Percentiles rank a stretch among this genome's conserved stretches.
Evolutionary conservation across 805 yeast species (phyloP).

Genomic region (Saturnispora besseyi): DNA sequence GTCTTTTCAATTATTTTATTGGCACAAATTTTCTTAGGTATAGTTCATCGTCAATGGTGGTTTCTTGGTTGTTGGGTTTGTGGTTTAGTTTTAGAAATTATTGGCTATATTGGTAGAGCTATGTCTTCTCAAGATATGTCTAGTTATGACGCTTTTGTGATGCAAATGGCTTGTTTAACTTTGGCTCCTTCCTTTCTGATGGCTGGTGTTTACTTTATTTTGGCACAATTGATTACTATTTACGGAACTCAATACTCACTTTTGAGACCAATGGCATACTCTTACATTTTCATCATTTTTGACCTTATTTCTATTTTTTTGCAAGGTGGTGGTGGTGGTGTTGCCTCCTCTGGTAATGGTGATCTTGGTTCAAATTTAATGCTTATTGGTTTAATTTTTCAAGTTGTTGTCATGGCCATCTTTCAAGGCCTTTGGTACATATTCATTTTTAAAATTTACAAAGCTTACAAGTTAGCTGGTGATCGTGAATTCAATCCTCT

Average conservation of each 20-base stretch:
- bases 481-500: slow-evolving; percentile 27
- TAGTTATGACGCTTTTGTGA: slow-evolving; percentile 36
- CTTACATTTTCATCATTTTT: slow-evolving; percentile 56
- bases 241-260: slow-evolving; percentile 48
- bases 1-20: slow-evolving; percentile 42
- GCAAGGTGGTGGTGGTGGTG: slow-evolving; percentile 70
- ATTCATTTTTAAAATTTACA: slow-evolving; percentile 34
- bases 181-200: slow-evolving; percentile 76
- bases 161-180: slow-evolving; percentile 62
- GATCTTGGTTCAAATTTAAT: slow-evolving; percentile 34
- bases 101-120: slow-evolving; percentile 55
- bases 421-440: slow-evolving; percentile 41
- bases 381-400: slow-evolving; percentile 69
- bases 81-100: slow-evolving; percentile 50
- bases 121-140: slow-evolving; percentile 30
- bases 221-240: slow-evolving; percentile 58
- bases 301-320: slow-evolving; percentile 56
- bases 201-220: slow-evolving; percentile 71
- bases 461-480: slow-evolving; percentile 17
- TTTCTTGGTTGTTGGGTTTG: slow-evolving; percentile 45
- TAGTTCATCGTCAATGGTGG: slow-evolving; percentile 51
- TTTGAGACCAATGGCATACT: slow-evolving; percentile 48
- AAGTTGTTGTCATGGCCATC: slow-evolving; percentile 55
- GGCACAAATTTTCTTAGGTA: slow-evolving; percentile 34
- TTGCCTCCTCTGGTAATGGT: slow-evolving; percentile 25